Percentiles rank a stretch among this genome's conserved stretches.
Evolutionary conservation across 345 rosid genomes (phyloP).

Genomic region (Brassica incana): DNA sequence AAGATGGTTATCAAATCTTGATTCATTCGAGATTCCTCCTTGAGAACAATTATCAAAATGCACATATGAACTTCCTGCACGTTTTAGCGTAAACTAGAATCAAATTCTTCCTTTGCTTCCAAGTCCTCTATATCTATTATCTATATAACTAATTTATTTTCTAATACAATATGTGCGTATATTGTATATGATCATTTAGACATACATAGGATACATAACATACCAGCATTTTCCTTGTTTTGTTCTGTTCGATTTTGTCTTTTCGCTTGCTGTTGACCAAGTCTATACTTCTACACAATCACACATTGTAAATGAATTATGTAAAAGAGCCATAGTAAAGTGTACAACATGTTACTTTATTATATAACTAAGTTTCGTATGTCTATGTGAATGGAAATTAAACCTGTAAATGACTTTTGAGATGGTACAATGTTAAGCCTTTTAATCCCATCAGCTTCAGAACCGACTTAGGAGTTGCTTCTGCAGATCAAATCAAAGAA

Average conservation of each 20-base stretch:
- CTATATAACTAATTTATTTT: neutral
- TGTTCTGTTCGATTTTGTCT: constrained; percentile 49
- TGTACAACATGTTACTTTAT: neutral
- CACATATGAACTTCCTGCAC: constrained; percentile 46
- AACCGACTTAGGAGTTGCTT: constrained; percentile 93
- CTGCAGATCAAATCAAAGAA: constrained; percentile 37
- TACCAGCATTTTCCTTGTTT: constrained; percentile 51
- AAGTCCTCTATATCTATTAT: neutral
- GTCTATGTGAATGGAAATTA: neutral
- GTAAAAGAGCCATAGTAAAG: neutral
- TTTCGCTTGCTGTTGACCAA: constrained; percentile 71
- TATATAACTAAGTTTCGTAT: neutral
- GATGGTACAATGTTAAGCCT: constrained; percentile 89
- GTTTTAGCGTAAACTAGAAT: neutral
- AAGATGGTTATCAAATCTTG: constrained; percentile 41
- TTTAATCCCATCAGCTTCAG: constrained; percentile 83
- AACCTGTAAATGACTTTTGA: constrained; percentile 96
- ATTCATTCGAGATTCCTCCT: constrained; percentile 37
- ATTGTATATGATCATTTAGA: neutral
- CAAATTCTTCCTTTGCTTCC: neutral
- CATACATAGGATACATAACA: neutral
- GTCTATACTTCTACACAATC: constrained; percentile 68
- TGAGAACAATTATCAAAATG: constrained; percentile 42
- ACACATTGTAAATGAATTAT: neutral
- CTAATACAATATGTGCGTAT: neutral